Percentiles rank a stretch among this genome's conserved stretches.
phyloP scores from a whole-genome alignment of 108 stramenopile genomes.

The Cyclotella kingstonii region DNA sequence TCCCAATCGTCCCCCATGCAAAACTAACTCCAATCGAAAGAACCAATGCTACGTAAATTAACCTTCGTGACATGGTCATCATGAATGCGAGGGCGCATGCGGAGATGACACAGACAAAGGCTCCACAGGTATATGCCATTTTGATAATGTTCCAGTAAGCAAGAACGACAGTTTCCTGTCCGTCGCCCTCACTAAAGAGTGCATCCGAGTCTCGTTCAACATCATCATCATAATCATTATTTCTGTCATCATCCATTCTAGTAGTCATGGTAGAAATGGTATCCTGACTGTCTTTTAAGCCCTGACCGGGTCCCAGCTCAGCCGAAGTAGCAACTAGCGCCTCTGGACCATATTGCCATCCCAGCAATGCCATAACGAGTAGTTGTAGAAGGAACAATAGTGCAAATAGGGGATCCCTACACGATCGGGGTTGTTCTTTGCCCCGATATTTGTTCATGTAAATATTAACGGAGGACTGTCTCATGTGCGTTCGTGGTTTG shows the following conservation, averaged over 20 bases:
- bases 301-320: conserved; percentile 18
- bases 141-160: conserved; percentile 66
- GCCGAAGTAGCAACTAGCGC: conserved; percentile 34
- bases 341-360: conserved; percentile 60
- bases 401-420: conserved; percentile 64
- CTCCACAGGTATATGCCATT: conserved; percentile 61
- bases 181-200: too few relatives aligned
- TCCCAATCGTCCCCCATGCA: conserved; percentile 84
- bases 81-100: conserved; percentile 60
- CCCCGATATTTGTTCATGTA: conserved; percentile 77
- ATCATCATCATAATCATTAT: conserved; percentile 40
- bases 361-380: conserved; percentile 47
- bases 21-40: conserved; percentile 73
- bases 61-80: conserved; percentile 62
- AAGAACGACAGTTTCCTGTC: conserved; percentile 45
- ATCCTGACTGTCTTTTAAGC: too few relatives aligned
- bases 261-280: too few relatives aligned
- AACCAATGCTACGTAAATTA: conserved; percentile 75
- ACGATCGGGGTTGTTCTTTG: conserved; percentile 54
- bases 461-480: conserved; percentile 70
- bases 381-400: conserved; percentile 70
- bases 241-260: too few relatives aligned
- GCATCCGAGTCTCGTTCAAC: conserved; percentile 8
- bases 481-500: conserved; percentile 62
- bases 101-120: conserved; percentile 63